Evolutionary conservation across 306 rosid species (phyloP).

Genomic region (Trichosanthes truncata): DNA sequence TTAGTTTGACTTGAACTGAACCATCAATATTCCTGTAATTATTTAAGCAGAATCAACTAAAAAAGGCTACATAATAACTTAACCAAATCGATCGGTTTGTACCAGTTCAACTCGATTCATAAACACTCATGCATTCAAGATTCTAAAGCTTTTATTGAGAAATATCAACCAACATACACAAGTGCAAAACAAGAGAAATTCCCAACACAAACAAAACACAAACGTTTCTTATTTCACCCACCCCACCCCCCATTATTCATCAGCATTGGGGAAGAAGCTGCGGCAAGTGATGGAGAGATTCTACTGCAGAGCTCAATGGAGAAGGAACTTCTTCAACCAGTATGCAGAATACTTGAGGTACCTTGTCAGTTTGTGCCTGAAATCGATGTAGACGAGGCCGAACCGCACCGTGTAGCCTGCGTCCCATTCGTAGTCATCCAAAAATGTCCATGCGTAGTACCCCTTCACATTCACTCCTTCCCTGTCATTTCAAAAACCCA

Average conservation of each 20-base stretch:
- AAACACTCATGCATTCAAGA: background rate
- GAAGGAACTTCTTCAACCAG: constrained; percentile 18
- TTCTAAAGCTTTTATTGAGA: background rate
- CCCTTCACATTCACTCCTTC: constrained; percentile 21
- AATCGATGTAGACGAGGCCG: constrained; percentile 19
- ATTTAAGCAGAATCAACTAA: too few species aligned
- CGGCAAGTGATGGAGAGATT: background rate
- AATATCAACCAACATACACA: background rate
- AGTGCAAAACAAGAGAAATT: too few species aligned
- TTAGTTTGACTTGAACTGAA: too few species aligned
- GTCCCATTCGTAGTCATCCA: constrained; percentile 23
- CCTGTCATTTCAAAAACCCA: background rate
- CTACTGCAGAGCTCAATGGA: background rate
- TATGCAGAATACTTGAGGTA: constrained; percentile 14
- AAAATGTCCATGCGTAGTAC: constrained; percentile 18
- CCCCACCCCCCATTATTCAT: background rate
- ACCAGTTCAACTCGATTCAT: background rate
- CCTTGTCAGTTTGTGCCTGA: constrained; percentile 4
- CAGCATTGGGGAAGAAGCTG: background rate
- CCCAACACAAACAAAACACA: background rate
- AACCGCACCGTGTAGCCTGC: constrained; percentile 16
- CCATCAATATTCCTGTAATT: too few species aligned
- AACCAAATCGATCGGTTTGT: background rate
- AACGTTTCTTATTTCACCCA: background rate
- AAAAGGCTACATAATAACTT: background rate